Conservation (phyloP, 345 rosid genomes). For the Microthlaspi erraticum region DNA sequence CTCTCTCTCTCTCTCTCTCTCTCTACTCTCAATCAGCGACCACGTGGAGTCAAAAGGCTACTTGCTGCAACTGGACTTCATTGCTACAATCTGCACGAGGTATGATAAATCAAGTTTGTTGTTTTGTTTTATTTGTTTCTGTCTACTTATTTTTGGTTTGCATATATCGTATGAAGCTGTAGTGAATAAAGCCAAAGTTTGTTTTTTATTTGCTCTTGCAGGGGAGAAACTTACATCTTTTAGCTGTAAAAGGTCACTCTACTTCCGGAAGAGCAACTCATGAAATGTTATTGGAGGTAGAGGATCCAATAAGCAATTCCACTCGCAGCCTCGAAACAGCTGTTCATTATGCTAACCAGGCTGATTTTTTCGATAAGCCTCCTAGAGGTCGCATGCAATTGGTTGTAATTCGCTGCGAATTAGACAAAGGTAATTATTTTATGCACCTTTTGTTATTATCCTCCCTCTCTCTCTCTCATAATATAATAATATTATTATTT, state of each 20-base stretch:
- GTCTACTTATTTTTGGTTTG: too few species aligned
- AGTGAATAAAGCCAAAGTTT: not conserved
- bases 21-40: too few species aligned
- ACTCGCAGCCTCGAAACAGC: not conserved
- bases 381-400: not conserved
- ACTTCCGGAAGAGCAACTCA: not conserved
- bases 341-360: too few species aligned
- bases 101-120: too few species aligned
- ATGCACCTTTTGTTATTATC: not conserved
- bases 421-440: not conserved
- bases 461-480: too few species aligned
- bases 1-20: too few species aligned
- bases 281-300: not conserved
- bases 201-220: not conserved
- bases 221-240: not conserved
- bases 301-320: not conserved
- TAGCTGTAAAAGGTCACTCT: not conserved
- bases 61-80: not conserved
- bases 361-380: rapidly evolving
- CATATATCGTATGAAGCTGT: not conserved
- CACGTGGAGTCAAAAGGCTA: not conserved
- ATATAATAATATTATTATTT: too few species aligned
- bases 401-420: not conserved
- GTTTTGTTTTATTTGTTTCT: too few species aligned
- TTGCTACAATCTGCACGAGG: slow-evolving; percentile 6